A percentile compares a stretch with the other conserved stretches of the same genome.
These are phyloP conservation scores for Ricinus communis DNA, from an alignment of 345 rosid genomes.

Conservation along the genomic window DNA sequence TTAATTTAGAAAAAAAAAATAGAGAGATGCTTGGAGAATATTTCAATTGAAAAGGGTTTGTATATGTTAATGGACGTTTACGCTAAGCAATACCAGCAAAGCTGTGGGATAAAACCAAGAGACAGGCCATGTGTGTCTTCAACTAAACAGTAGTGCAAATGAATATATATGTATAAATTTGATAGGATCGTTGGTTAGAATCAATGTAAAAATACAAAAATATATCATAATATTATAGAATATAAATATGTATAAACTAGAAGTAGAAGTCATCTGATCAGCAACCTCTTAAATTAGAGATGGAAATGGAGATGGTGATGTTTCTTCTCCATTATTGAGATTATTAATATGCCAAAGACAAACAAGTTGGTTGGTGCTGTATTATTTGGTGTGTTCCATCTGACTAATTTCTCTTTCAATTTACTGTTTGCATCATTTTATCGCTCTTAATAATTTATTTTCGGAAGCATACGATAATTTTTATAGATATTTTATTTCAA, in stretches of 20 bases:
- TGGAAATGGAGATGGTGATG: slow-evolving; percentile 7
- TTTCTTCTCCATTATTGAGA: neutral
- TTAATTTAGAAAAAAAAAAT: too few relatives aligned
- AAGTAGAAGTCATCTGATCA: neutral
- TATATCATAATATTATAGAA: too few relatives aligned
- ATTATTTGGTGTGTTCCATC: neutral
- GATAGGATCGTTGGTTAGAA: neutral
- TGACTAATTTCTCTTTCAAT: neutral
- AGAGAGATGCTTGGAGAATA: neutral
- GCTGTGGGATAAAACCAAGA: neutral
- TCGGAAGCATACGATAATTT: too few relatives aligned
- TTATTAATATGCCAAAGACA: slow-evolving; percentile 12
- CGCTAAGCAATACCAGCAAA: slow-evolving; percentile 7
- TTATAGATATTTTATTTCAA: too few relatives aligned
- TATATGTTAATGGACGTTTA: neutral
- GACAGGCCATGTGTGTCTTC: slow-evolving; percentile 12
- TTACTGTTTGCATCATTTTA: neutral
- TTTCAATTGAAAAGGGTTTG: neutral
- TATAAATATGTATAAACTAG: neutral
- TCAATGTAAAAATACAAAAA: too few relatives aligned
- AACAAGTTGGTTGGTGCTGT: neutral
- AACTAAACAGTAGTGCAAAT: neutral
- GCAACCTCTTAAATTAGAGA: too few relatives aligned
- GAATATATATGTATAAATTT: neutral
- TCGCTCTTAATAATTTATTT: too few relatives aligned